Base-by-base conservation (phyloP, 768 basidiomycete species). In the Lactarius vividus region DNA sequence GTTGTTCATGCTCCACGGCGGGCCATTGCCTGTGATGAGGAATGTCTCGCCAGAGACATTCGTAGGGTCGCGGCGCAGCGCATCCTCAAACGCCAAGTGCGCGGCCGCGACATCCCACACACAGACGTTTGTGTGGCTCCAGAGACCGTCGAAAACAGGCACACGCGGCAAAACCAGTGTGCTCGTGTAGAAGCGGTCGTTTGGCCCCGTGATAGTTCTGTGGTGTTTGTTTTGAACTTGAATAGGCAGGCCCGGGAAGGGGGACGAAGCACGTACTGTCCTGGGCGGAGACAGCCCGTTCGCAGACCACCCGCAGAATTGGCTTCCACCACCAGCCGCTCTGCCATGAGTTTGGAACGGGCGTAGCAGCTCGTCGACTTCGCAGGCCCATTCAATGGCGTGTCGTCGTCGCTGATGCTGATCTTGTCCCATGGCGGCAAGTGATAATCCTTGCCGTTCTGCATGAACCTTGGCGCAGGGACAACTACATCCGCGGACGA, bases 331-430 rank as follows among this genome's bases (percentile, higher is more conserved):
- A 87, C 82, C 42, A 85, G 74, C 70, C 79, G 75, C 73, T 87
- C 85, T 1, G 84, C 85, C 61, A 79, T 70, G 11, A 80, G 78
- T 72, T 87, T 87, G 49, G 85, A 84, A 46, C 78, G 77, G 70
- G 83, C 82, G 72, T 88, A 88, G 29, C 80, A 80, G 70, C 82
- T 82, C 33, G 81, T 69, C 0, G 77, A 73, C 18, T 72, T 70
- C 0, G 73, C 73, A 2, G 79, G 77, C 65, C 76, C 77, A 1
- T 76, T 75, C 61, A 84, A 65, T 15, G 81, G 76, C 71, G 84
- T 81, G 71, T 86, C 84, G 33, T 77, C 80, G 71, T 84, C 82
- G 69, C 80, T 78, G 53, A 84, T 70, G 65, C 66, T 57, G 42
- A 53, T 49, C 11, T 70, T 70, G 37, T 70, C 67, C 33, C 63